Conservation (phyloP, 2,329 filamentous ascomycete species). For the Clonostachys rosea region DNA sequence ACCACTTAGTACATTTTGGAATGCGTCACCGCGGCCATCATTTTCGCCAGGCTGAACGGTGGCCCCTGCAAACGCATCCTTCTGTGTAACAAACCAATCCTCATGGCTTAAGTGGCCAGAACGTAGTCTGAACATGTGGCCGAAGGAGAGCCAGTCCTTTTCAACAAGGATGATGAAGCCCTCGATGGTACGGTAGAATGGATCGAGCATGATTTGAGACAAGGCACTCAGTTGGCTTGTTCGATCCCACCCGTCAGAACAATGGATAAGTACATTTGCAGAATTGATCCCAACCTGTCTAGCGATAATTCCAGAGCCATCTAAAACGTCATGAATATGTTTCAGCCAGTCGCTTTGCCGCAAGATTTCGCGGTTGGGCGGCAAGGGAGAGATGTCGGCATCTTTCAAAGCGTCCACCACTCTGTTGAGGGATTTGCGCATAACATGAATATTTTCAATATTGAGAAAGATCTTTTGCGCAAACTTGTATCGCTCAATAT, state of each 20-base stretch:
- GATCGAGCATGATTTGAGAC: constrained; percentile 89
- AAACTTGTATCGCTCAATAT: constrained; percentile 95
- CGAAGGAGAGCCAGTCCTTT: constrained; percentile 97
- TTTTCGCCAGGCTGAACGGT: constrained; percentile 58
- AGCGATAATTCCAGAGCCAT: constrained; percentile 80
- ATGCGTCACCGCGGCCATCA: constrained; percentile 63
- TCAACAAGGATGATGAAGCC: constrained; percentile 93
- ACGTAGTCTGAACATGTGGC: constrained; percentile 95
- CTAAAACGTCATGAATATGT: constrained; percentile 79
- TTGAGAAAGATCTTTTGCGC: constrained; percentile 88
- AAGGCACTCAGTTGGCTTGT: constrained; percentile 92
- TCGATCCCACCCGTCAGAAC: constrained; percentile 97
- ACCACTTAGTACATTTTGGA: constrained; percentile 83
- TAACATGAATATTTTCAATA: constrained; percentile 98
- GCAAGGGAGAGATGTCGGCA: constrained; percentile 77
- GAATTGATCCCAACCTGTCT: constrained; percentile 86
- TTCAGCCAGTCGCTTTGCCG: constrained; percentile 86
- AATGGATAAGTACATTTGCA: constrained; percentile 94
- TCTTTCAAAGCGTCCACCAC: constrained; percentile 90
- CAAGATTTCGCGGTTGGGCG: constrained; percentile 77
- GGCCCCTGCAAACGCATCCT: constrained; percentile 66
- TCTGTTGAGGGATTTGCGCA: constrained; percentile 85
- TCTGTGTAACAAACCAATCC: constrained; percentile 89
- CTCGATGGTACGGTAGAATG: constrained; percentile 89
- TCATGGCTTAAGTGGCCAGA: constrained; percentile 84